Evolutionary conservation across 73 alveolate genomes (phyloP).

Genomic region (Uronychia setigera): DNA sequence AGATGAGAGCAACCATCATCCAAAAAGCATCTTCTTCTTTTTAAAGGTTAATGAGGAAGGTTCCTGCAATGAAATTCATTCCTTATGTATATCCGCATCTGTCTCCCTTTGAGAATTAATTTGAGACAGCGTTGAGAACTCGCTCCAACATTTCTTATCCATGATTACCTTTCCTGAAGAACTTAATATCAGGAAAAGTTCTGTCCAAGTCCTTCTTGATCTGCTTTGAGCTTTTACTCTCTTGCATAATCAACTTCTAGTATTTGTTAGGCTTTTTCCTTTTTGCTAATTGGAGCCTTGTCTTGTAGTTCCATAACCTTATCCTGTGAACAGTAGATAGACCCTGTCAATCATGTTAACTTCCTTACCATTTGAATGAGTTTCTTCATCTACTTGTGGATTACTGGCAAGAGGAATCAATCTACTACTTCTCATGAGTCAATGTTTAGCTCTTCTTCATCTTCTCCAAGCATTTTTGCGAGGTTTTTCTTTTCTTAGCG

Average conservation of each 20-base stretch:
- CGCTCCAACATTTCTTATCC: constrained; percentile 35
- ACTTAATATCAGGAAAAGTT: constrained; percentile 36
- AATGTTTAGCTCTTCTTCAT: background rate
- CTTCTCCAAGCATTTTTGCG: background rate
- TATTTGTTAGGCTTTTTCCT: constrained; percentile 21
- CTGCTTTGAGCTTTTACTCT: constrained; percentile 17
- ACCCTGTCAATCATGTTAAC: constrained; percentile 23
- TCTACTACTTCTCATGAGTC: no score
- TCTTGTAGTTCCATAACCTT: constrained; percentile 43
- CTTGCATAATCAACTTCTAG: constrained; percentile 7
- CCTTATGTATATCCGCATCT: constrained; percentile 56
- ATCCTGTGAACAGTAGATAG: constrained; percentile 45
- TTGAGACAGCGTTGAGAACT: constrained; percentile 23
- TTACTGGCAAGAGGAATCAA: background rate
- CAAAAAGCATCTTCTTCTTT: constrained; percentile 67
- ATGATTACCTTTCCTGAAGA: constrained; percentile 25
- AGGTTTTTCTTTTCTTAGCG: background rate
- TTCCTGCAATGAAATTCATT: constrained; percentile 63
- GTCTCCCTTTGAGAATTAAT: constrained; percentile 25
- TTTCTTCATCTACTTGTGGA: background rate
- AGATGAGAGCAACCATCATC: constrained; percentile 50
- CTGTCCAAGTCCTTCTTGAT: constrained; percentile 48
- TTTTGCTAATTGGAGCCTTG: constrained; percentile 19
- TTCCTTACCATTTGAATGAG: background rate
- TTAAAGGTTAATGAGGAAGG: constrained; percentile 34